Evolutionary conservation across 768 basidiomycete genomes (phyloP).

Genomic region (Baorangia bicolor): DNA sequence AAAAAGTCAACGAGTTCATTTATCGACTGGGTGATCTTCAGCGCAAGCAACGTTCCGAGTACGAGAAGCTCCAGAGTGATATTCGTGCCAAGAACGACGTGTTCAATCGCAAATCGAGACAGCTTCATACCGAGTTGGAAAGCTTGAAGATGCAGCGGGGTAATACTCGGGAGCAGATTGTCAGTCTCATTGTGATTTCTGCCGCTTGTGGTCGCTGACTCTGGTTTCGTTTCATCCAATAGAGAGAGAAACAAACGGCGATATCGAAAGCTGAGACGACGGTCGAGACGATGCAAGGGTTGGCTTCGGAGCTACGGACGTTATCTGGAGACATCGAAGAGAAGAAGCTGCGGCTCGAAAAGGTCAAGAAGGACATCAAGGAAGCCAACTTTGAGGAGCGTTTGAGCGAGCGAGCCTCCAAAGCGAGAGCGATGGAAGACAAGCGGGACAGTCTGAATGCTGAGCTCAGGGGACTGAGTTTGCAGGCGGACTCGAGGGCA

Average conservation of each 20-base stretch:
- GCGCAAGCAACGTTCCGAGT: slow-evolving; percentile 57
- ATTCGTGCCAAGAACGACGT: slow-evolving; percentile 57
- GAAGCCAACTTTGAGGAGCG: slow-evolving; percentile 64
- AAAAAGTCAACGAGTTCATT: slow-evolving; percentile 73
- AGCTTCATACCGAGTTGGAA: slow-evolving; percentile 55
- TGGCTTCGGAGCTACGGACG: slow-evolving; percentile 53
- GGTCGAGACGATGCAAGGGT: slow-evolving; percentile 54
- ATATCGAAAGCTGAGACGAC: slow-evolving; percentile 52
- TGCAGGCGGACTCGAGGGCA: slow-evolving; percentile 80
- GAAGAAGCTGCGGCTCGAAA: slow-evolving; percentile 59
- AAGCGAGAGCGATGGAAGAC: slow-evolving; percentile 62
- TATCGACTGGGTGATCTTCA: slow-evolving; percentile 62
- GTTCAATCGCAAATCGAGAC: slow-evolving; percentile 57
- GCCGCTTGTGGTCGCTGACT: not conserved
- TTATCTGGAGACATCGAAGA: slow-evolving; percentile 67
- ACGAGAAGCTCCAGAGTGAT: slow-evolving; percentile 69
- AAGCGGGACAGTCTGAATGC: slow-evolving; percentile 64
- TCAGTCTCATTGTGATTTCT: slow-evolving; percentile 30
- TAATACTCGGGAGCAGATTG: slow-evolving; percentile 56
- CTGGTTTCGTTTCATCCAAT: not conserved
- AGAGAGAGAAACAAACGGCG: slow-evolving; percentile 52
- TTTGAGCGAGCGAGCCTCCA: slow-evolving; percentile 51
- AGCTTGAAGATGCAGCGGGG: slow-evolving; percentile 52
- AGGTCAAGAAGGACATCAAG: slow-evolving; percentile 56
- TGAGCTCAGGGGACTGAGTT: slow-evolving; percentile 68